Evolutionary conservation across 768 basidiomycete species (phyloP).

Genomic region (Termitomyces sp.): DNA sequence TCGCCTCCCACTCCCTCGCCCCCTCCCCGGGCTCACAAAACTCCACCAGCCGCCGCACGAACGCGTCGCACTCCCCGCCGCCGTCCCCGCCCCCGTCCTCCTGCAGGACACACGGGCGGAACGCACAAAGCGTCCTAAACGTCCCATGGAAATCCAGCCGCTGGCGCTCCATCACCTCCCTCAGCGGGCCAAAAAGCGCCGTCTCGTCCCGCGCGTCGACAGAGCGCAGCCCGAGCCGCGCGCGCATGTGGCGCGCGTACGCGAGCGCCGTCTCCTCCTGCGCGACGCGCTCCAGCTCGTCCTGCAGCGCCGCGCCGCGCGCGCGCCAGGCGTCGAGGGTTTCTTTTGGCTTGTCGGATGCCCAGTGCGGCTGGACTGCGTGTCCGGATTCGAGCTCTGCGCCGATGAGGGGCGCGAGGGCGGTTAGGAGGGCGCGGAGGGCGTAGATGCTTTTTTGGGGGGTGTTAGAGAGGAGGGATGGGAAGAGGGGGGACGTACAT

Average conservation of each 20-base stretch:
- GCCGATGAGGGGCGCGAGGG: slow-evolving; percentile 83
- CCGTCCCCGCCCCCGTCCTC: neutral
- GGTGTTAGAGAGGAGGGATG: neutral
- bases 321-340: neutral
- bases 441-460: slow-evolving; percentile 60
- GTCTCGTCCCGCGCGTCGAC: slow-evolving; percentile 53
- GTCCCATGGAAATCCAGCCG: slow-evolving; percentile 86
- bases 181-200: slow-evolving; percentile 55
- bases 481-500: slow-evolving; percentile 41
- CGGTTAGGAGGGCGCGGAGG: slow-evolving; percentile 66
- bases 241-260: slow-evolving; percentile 64
- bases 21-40: slow-evolving; percentile 36
- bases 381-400: slow-evolving; percentile 61
- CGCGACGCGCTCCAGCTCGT: neutral
- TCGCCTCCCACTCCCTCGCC: slow-evolving; percentile 29
- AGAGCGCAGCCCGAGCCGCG: slow-evolving; percentile 78
- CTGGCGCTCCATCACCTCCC: slow-evolving; percentile 69
- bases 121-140: slow-evolving; percentile 67
- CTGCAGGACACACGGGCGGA: slow-evolving; percentile 30
- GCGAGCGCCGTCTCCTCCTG: slow-evolving; percentile 34
- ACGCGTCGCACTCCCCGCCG: slow-evolving; percentile 28
- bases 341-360: no score
- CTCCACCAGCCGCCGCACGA: slow-evolving; percentile 35
- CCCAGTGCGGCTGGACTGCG: slow-evolving; percentile 60
- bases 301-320: neutral